Base-by-base conservation (phyloP, 2,329 filamentous ascomycete genomes). In the Fusarium tuaranense region DNA sequence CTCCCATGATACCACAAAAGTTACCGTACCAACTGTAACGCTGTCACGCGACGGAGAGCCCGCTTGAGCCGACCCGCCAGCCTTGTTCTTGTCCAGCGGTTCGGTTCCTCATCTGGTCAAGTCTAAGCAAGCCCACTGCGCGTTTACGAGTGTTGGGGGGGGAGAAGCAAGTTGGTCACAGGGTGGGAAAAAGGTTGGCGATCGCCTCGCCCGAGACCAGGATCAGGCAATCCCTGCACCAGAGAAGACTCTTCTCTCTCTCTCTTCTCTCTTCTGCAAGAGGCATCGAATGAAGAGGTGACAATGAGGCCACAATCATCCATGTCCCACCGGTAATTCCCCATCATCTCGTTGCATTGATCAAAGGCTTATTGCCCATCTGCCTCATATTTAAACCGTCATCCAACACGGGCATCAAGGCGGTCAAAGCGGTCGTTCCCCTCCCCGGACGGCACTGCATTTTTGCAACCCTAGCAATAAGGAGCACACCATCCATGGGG, bases 351-450 rank as follows among this genome's bases (percentile, higher is more conserved):
- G 39, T 44, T 66, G 76, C 71, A 76, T 78, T 75, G 68, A 75
- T 75, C 66, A 76, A 75, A 66, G 51, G 64, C 63, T 74, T 69
- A 76, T 67, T 71, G 70, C 68, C 51, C 69, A 59, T 71, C 57
- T 63, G 63, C 68, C 67, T 75, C 72, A 60, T 48, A 64, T 78
- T 73, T 68, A 70, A 73, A 53, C 64, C 63, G 66, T 13, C 27
- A 63, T 78, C 73, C 63, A 69, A 78, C 76, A 78, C 76, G 65
- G 73, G 66, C 70, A 71, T 68, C 70, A 58, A 70, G 67, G 76
- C 76, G 76, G 76, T 78, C 76, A 78, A 76, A 76, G 76, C 76
- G 69, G 73, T 53, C 61, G 55, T 64, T 64, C 66, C 72, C 68
- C 65, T 62, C 63, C 76, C 72, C 70, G 67, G 72, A 78, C 75